Evolutionary conservation across 192 early-diverging fungal species (phyloP).

Genomic region (Rhizophagus prolifer): DNA sequence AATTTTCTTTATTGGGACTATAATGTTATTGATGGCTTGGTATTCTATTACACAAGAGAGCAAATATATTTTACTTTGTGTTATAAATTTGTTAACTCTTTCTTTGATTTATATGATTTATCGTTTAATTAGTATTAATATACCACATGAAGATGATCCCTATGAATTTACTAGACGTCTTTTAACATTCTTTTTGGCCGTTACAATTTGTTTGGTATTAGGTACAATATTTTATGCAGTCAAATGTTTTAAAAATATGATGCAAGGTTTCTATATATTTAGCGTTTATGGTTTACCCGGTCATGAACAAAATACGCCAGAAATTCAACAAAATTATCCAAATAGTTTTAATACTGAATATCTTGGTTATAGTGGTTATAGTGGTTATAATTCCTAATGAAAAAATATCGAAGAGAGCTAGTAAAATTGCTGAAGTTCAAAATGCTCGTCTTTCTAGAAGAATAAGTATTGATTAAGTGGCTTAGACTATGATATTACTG

Average conservation of each 20-base stretch:
- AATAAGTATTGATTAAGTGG: background rate
- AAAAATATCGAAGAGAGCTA: background rate
- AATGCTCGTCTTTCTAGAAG: background rate
- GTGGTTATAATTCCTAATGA: background rate
- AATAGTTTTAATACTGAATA: background rate
- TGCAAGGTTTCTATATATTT: background rate
- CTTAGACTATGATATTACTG: no score
- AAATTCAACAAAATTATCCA: background rate
- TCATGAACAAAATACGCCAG: background rate
- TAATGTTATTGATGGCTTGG: slow-evolving; percentile 35
- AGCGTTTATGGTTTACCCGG: background rate
- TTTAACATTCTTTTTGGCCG: background rate
- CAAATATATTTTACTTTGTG: slow-evolving; percentile 34
- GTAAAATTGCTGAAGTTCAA: background rate
- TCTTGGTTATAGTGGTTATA: background rate
- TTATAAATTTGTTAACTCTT: slow-evolving; percentile 22
- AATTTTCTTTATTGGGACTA: slow-evolving; percentile 40
- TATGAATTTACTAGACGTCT: slow-evolving; percentile 2
- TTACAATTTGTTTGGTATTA: background rate
- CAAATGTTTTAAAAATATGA: background rate
- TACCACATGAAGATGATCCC: background rate
- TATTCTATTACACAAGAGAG: slow-evolving; percentile 34
- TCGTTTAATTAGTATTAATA: background rate
- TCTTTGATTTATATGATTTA: background rate
- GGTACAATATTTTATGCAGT: background rate